Evolutionary conservation across 352 stramenopile species (phyloP).

Genomic region (Phytophthora pistaciae): DNA sequence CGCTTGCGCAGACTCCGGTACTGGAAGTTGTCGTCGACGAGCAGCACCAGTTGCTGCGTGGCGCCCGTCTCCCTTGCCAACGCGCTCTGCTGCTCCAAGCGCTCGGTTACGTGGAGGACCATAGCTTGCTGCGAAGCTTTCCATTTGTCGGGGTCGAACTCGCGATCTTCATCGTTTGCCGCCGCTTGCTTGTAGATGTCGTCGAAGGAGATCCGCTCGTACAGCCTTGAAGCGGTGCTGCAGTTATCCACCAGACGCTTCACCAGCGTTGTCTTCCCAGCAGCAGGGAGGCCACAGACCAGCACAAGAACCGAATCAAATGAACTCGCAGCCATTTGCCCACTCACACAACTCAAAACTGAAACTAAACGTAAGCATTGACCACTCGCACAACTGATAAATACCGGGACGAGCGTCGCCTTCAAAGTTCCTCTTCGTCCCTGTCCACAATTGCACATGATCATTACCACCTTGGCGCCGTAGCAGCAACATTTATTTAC

Average conservation of each 20-base stretch:
- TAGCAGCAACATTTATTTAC: not conserved
- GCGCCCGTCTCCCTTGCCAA: not conserved
- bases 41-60: constrained; percentile 44
- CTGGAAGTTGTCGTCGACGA: constrained; percentile 81
- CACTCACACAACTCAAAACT: constrained; percentile 7
- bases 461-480: constrained; percentile 4
- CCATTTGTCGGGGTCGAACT: constrained; percentile 64
- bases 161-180: not conserved
- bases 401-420: not conserved
- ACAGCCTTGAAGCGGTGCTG: constrained; percentile 10
- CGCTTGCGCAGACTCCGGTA: constrained; percentile 77
- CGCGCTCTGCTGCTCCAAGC: constrained; percentile 16
- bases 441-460: constrained; percentile 12
- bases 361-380: constrained; percentile 3
- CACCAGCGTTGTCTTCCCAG: constrained; percentile 76
- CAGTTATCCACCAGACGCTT: constrained; percentile 26
- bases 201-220: constrained; percentile 66
- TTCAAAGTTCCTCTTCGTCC: constrained; percentile 13
- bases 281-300: constrained; percentile 71
- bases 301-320: constrained; percentile 49
- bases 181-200: constrained; percentile 51
- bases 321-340: constrained; percentile 24
- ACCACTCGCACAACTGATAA: constrained; percentile 3
- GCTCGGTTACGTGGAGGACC: constrained; percentile 32
- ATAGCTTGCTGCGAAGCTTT: constrained; percentile 65